Evolutionary conservation across 306 rosid species (phyloP).

Genomic region (Cucumis sativus): Cucumber_9930_V3 NC_026660.2:10931001-10931500

Average conservation of each 20-base stretch:
- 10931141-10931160: neutral
- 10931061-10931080: neutral
- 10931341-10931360: neutral
- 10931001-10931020: neutral
- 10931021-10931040: neutral
- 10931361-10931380: neutral
- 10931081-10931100: neutral
- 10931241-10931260: neutral
- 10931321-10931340: neutral
- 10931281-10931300: neutral
- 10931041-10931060: neutral
- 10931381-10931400: neutral
- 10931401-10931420: neutral
- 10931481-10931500: neutral
- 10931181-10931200: neutral
- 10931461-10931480: neutral
- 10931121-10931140: neutral
- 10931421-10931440: neutral
- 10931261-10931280: neutral
- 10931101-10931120: neutral
- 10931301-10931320: neutral
- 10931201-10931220: neutral
- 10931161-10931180: constrained; percentile 7
- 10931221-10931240: neutral
- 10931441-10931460: neutral